A percentile compares a stretch with the other conserved stretches of the same genome.
Conservation (phyloP, 768 basidiomycete species). For the Boletus pseudo-olivaceus region DNA sequence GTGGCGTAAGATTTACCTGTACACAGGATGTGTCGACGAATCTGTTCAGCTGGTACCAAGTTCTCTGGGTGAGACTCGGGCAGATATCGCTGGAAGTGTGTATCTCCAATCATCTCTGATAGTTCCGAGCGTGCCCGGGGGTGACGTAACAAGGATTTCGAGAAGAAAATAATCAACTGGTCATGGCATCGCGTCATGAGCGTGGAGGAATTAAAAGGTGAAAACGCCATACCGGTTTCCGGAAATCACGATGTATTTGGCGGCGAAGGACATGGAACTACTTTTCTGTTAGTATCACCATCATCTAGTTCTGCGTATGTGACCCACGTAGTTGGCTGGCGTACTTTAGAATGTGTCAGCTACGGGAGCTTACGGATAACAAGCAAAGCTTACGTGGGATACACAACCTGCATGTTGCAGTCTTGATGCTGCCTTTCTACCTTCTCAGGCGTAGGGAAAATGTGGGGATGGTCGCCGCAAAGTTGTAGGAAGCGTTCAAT, state of each 20-base stretch:
- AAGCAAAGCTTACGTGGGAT: constrained; percentile 71
- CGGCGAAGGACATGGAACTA: constrained; percentile 96
- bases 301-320: background rate
- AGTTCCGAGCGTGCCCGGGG: constrained; percentile 86
- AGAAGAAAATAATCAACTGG: constrained; percentile 93
- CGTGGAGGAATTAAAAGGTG: background rate
- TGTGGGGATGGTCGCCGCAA: constrained; percentile 93
- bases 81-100: constrained; percentile 89
- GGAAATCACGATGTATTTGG: constrained; percentile 96
- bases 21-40: constrained; percentile 91
- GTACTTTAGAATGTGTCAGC: constrained; percentile 49
- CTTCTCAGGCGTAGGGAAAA: constrained; percentile 86
- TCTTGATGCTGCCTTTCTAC: constrained; percentile 96
- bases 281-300: constrained; percentile 12
- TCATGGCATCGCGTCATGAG: background rate
- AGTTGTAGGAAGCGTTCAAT: constrained; percentile 97
- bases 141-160: constrained; percentile 92
- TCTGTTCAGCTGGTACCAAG: constrained; percentile 77
- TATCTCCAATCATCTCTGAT: constrained; percentile 85
- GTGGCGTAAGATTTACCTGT: constrained; percentile 43
- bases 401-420: constrained; percentile 99
- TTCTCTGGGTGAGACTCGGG: constrained; percentile 75
- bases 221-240: constrained; percentile 76
- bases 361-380: background rate
- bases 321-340: constrained; percentile 82